These are phyloP conservation scores for Emergomyces pasteurianus DNA, from an alignment of 2,329 filamentous ascomycete genomes.

Conservation along the genomic window DNA sequence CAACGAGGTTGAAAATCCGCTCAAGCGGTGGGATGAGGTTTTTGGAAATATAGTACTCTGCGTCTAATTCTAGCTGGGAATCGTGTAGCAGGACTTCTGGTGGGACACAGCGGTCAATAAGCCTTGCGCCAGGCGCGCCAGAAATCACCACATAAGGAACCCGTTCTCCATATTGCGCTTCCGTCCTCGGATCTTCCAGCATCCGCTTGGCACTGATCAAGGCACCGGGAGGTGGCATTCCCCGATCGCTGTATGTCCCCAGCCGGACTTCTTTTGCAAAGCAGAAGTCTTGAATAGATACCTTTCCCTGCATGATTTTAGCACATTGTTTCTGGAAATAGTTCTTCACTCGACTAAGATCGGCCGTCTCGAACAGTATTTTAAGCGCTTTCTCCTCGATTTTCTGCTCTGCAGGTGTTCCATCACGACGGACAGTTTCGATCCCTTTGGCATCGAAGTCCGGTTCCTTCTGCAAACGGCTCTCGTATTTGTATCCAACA, in stretches of 20 bases:
- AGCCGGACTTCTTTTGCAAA: conserved; percentile 88
- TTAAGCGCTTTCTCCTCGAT: conserved; percentile 88
- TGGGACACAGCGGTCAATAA: conserved; percentile 81
- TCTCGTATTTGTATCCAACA: conserved; percentile 94
- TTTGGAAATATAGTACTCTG: conserved; percentile 94
- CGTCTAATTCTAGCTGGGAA: conserved; percentile 69
- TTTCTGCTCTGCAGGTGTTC: conserved; percentile 89
- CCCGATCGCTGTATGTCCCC: conserved; percentile 74
- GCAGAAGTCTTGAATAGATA: conserved; percentile 91
- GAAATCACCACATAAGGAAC: conserved; percentile 90
- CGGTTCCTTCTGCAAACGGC: conserved; percentile 58
- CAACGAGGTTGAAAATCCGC: conserved; percentile 91
- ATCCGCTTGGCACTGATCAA: conserved; percentile 77
- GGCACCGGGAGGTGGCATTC: conserved; percentile 71
- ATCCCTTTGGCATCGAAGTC: conserved; percentile 98
- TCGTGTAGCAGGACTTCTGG: conserved; percentile 71
- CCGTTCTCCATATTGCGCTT: conserved; percentile 90
- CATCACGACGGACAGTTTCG: conserved; percentile 89
- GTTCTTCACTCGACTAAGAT: conserved; percentile 74
- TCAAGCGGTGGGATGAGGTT: conserved; percentile 91
- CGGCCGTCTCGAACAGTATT: conserved; percentile 77
- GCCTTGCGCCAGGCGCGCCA: conserved; percentile 70
- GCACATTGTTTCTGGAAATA: conserved; percentile 85
- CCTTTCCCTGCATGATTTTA: conserved; percentile 80
- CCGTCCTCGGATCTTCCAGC: conserved; percentile 71